A percentile compares a stretch with the other conserved stretches of the same genome.
These are phyloP conservation scores for Vicia villosa DNA, from an alignment of 306 rosid species.

Conservation along the genomic window DNA sequence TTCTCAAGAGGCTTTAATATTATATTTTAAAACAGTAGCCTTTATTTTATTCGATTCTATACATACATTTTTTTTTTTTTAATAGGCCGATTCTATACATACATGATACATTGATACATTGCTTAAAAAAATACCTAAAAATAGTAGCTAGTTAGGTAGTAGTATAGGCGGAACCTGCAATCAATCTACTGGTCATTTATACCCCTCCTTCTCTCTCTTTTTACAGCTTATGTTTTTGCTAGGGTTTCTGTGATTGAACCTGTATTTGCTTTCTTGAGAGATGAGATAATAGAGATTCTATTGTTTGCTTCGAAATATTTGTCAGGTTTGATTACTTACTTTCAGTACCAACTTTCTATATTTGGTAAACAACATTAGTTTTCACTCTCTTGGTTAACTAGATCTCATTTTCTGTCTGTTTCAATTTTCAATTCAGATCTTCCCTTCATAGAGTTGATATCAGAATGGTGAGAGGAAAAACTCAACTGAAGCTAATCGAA, in stretches of 20 bases:
- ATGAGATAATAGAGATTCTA: constrained; percentile 23
- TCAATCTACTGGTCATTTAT: background rate
- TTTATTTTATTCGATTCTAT: no score
- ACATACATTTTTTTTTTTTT: no score
- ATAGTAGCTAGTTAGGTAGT: background rate
- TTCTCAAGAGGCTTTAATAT: no score
- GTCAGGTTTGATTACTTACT: constrained; percentile 37
- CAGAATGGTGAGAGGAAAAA: constrained; percentile 85
- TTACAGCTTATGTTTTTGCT: background rate
- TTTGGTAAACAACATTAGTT: constrained; percentile 23
- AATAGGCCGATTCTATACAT: no score
- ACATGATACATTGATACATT: background rate
- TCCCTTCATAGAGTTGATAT: background rate
- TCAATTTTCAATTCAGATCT: constrained; percentile 27
- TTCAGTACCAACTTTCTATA: constrained; percentile 31
- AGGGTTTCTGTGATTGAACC: constrained; percentile 9
- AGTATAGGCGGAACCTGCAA: background rate
- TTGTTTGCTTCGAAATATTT: background rate
- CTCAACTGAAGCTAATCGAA: constrained; percentile 92
- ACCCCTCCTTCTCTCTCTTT: background rate
- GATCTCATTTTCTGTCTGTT: constrained; percentile 33
- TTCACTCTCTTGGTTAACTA: background rate
- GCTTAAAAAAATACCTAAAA: background rate
- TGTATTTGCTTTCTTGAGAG: background rate
- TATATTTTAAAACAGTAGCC: no score